phyloP scores from a whole-genome alignment of 2,329 filamentous ascomycete species.

The Escovopsis weberi region DNA sequence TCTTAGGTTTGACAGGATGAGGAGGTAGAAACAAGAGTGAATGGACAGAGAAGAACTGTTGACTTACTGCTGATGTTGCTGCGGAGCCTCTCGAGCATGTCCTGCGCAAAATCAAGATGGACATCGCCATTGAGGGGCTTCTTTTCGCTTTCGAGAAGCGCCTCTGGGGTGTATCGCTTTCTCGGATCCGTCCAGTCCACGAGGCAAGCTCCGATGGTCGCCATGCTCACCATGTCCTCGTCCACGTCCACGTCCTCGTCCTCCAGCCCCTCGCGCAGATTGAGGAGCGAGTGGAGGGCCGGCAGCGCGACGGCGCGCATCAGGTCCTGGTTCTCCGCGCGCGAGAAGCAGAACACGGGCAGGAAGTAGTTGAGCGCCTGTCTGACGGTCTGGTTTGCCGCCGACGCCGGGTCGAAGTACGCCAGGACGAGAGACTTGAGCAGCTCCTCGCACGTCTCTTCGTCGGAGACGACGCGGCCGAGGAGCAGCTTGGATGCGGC shows the following conservation, averaged over 20 bases:
- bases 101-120: constrained; percentile 63
- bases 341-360: constrained; percentile 83
- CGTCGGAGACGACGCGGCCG: constrained; percentile 60
- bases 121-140: constrained; percentile 59
- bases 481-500: constrained; percentile 79
- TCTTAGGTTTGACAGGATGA: background rate
- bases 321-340: constrained; percentile 65
- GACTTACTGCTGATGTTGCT: constrained; percentile 52
- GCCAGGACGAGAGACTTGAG: constrained; percentile 70
- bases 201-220: constrained; percentile 65
- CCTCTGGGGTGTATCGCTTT: constrained; percentile 47
- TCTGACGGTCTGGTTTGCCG: constrained; percentile 64
- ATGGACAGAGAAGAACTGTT: no score
- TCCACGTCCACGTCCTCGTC: constrained; percentile 63
- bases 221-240: constrained; percentile 66
- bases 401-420: constrained; percentile 79
- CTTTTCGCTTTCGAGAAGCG: constrained; percentile 40
- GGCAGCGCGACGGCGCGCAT: constrained; percentile 64
- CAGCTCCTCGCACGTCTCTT: constrained; percentile 53
- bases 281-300: constrained; percentile 60
- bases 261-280: constrained; percentile 55
- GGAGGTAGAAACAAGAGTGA: background rate
- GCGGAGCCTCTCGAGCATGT: constrained; percentile 61
- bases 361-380: constrained; percentile 89
- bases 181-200: constrained; percentile 93